A percentile compares a stretch with the other conserved stretches of the same genome.
Evolutionary conservation across 306 rosid species (phyloP).

Genomic region (Cucumis hystrix): DNA sequence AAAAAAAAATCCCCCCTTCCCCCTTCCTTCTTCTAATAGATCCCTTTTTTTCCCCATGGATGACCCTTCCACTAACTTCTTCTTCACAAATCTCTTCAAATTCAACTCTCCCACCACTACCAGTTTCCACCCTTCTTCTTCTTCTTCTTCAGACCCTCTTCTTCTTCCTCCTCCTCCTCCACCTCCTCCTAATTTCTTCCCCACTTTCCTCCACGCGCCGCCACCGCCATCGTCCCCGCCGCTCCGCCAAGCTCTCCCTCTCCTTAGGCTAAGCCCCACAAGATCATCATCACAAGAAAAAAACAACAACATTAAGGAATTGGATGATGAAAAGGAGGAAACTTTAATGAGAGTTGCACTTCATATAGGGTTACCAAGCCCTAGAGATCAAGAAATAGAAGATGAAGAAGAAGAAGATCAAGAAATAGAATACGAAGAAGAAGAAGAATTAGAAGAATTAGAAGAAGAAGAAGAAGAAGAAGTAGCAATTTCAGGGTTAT

Average conservation of each 20-base stretch:
- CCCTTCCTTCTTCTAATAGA: neutral
- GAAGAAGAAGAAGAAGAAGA: neutral
- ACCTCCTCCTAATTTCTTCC: conserved; percentile 8
- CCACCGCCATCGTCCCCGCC: conserved; percentile 65
- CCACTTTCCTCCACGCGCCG: conserved; percentile 2
- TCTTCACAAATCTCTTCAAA: conserved; percentile 11
- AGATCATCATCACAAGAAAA: conserved; percentile 1
- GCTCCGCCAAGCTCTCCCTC: conserved; percentile 71
- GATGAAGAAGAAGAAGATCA: neutral
- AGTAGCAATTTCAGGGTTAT: conserved; percentile 25
- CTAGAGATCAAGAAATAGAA: conserved; percentile 67
- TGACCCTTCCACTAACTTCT: conserved; percentile 19
- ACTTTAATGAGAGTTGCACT: conserved; percentile 74
- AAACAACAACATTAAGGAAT: neutral
- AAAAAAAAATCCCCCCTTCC: neutral
- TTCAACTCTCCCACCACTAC: conserved; percentile 19
- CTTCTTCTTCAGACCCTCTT: conserved; percentile 8
- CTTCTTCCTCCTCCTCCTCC: conserved; percentile 12
- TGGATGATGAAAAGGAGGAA: conserved; percentile 14
- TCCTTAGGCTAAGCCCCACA: conserved; percentile 37
- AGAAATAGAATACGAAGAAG: neutral
- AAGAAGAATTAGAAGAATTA: conserved; percentile 6
- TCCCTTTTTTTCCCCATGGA: conserved; percentile 19
- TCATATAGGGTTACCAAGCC: conserved; percentile 92
- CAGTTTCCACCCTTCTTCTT: conserved; percentile 5